A percentile compares a stretch with the other conserved stretches of the same genome.
Evolutionary conservation across 768 basidiomycete species (phyloP).

Genomic region (Lepiota brunneoincarnata): DNA sequence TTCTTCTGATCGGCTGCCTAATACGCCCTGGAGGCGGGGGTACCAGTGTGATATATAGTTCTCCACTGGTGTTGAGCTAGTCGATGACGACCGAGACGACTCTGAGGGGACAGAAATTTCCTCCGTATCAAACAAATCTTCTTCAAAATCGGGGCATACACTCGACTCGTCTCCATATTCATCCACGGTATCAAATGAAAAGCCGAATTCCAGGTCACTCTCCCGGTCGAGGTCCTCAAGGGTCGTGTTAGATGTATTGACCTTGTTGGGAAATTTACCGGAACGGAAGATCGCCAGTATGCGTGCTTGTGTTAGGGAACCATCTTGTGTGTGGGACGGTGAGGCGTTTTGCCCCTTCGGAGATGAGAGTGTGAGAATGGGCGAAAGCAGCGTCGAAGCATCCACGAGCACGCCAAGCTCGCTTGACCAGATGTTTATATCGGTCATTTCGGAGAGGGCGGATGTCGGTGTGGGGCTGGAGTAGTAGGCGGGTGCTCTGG

Average conservation of each 20-base stretch:
- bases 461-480: neutral
- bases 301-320: conserved; percentile 2
- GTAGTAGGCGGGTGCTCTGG: neutral
- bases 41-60: neutral
- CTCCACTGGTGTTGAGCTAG: conserved; percentile 3
- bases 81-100: neutral
- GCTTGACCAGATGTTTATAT: conserved; percentile 9
- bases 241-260: neutral
- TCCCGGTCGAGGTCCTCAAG: conserved; percentile 6
- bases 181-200: neutral
- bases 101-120: neutral
- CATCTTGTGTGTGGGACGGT: neutral
- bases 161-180: neutral
- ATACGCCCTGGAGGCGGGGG: neutral
- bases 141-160: conserved; percentile 1
- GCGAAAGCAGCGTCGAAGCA: neutral
- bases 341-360: conserved; percentile 3
- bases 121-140: neutral
- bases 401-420: neutral
- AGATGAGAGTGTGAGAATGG: neutral
- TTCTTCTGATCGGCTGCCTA: neutral
- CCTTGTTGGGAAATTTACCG: conserved; percentile 2
- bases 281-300: conserved; percentile 8
- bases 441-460: neutral
- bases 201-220: neutral